Conservation (phyloP, 2,329 filamentous ascomycete genomes). For the Cordyceps cicadae region DNA sequence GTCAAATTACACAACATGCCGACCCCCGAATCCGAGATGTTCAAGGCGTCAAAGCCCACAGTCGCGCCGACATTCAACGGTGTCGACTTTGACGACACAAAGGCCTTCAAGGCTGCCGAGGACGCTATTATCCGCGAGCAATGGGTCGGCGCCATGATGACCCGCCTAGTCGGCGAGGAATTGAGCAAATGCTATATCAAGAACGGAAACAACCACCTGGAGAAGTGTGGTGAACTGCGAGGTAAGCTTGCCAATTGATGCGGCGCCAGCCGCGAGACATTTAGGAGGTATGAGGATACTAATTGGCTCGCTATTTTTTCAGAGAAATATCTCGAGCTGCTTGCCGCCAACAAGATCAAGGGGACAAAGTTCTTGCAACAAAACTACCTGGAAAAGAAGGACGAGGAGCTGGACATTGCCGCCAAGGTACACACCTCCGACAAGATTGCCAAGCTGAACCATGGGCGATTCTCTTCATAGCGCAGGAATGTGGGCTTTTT, state of each 20-base stretch:
- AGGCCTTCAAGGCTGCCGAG: constrained; percentile 71
- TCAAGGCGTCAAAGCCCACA: constrained; percentile 75
- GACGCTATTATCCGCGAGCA: constrained; percentile 77
- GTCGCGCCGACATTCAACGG: constrained; percentile 79
- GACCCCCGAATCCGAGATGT: constrained; percentile 72
- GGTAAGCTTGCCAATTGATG: constrained; percentile 45
- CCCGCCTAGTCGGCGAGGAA: constrained; percentile 71
- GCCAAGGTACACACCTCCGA: constrained; percentile 32
- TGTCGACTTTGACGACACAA: constrained; percentile 78
- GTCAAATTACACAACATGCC: constrained; percentile 46
- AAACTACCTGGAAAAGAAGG: constrained; percentile 57
- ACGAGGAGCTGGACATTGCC: constrained; percentile 29
- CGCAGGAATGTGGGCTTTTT: background rate
- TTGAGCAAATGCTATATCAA: constrained; percentile 77
- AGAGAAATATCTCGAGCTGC: constrained; percentile 73
- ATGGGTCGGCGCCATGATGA: constrained; percentile 88
- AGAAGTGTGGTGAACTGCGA: constrained; percentile 76
- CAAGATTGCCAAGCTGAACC: constrained; percentile 31
- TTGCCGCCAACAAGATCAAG: constrained; percentile 68
- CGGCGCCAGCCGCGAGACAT: background rate
- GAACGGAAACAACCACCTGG: constrained; percentile 79
- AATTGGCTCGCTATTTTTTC: constrained; percentile 12
- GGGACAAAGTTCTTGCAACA: constrained; percentile 74
- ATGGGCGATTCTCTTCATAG: constrained; percentile 26
- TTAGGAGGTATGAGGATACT: constrained; percentile 2